phyloP scores from a whole-genome alignment of 2,329 filamentous ascomycete genomes.

The Huntiella savannae region DNA sequence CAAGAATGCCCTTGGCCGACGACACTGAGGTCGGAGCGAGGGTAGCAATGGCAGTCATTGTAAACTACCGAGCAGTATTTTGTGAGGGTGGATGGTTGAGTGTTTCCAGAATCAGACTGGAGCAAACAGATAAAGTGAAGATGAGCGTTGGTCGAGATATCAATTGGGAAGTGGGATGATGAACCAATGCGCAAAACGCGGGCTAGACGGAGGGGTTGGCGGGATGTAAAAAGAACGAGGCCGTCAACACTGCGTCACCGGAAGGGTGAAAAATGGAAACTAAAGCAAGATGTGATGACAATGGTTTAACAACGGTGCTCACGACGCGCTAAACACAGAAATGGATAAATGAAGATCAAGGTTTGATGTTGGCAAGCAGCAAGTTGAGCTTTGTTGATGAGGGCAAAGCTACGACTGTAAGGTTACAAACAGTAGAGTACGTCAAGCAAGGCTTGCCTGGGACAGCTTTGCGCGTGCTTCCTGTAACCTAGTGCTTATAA shows the following conservation, averaged over 20 bases:
- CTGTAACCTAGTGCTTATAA: too few relatives aligned
- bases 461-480: neutral
- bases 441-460: slow-evolving; percentile 25
- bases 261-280: too few relatives aligned
- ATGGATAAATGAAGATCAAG: neutral
- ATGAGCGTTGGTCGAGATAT: slow-evolving; percentile 12
- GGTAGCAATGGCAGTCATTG: slow-evolving; percentile 52
- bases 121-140: slow-evolving; percentile 7
- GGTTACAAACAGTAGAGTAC: slow-evolving; percentile 13
- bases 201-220: neutral
- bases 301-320: too few relatives aligned
- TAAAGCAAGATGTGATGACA: too few relatives aligned
- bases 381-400: neutral
- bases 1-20: slow-evolving; percentile 84
- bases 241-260: too few relatives aligned
- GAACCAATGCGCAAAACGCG: neutral
- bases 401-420: neutral
- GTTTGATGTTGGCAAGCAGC: neutral
- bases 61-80: slow-evolving; percentile 14
- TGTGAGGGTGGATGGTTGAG: neutral
- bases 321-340: too few relatives aligned
- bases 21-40: slow-evolving; percentile 61
- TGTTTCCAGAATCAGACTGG: neutral
- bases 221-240: too few relatives aligned
- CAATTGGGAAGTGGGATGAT: slow-evolving; percentile 8